Evolutionary conservation across 495 filamentous ascomycete genomes (phyloP).

Genomic region (Hypoxylon fuscum): DNA sequence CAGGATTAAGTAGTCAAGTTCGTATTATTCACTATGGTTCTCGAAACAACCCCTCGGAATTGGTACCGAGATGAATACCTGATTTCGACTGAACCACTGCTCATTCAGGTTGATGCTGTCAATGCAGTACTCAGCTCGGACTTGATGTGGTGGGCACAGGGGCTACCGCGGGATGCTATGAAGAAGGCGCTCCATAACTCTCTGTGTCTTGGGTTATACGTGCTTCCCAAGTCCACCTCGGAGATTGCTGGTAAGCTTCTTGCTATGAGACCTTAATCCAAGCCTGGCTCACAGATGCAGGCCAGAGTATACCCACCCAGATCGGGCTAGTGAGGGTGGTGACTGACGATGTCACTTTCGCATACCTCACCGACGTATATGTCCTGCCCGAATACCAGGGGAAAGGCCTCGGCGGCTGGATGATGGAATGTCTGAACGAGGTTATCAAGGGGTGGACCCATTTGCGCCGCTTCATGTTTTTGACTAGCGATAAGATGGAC

Average conservation of each 20-base stretch:
- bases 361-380: slow-evolving; percentile 77
- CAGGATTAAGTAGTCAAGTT: too few relatives aligned
- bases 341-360: slow-evolving; percentile 71
- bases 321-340: slow-evolving; percentile 70
- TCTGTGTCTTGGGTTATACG: slow-evolving; percentile 65
- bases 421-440: slow-evolving; percentile 67
- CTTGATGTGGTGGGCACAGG: slow-evolving; percentile 64
- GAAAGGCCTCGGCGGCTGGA: slow-evolving; percentile 69
- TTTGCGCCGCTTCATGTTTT: slow-evolving; percentile 63
- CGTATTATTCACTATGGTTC: slow-evolving; percentile 31
- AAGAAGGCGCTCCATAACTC: slow-evolving; percentile 59
- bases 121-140: slow-evolving; percentile 61
- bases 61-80: slow-evolving; percentile 51
- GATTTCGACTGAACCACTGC: slow-evolving; percentile 60
- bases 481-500: slow-evolving; percentile 52
- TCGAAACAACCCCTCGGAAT: slow-evolving; percentile 34
- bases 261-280: not conserved
- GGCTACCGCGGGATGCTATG: slow-evolving; percentile 50
- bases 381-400: slow-evolving; percentile 64
- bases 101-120: slow-evolving; percentile 59
- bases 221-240: slow-evolving; percentile 43
- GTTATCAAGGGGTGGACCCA: slow-evolving; percentile 62
- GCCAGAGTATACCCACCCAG: slow-evolving; percentile 27
- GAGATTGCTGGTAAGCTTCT: slow-evolving; percentile 41
- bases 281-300: slow-evolving; percentile 14